Evolutionary conservation across 768 basidiomycete genomes (phyloP).

Genomic region (Leccinum olivaceopallidum): DNA sequence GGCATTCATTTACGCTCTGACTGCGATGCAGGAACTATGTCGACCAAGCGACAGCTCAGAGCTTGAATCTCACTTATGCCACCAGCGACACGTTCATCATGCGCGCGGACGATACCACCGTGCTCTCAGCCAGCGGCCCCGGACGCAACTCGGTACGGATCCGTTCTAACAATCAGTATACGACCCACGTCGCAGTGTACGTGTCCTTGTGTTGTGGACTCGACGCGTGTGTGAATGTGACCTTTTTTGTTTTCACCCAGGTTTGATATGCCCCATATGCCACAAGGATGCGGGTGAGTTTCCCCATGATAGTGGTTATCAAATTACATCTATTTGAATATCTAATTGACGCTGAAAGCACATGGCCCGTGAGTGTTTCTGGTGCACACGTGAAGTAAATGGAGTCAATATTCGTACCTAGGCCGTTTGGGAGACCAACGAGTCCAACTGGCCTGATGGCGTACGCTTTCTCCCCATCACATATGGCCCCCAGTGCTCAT

Average conservation of each 20-base stretch:
- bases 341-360: conserved; percentile 21
- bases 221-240: neutral
- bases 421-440: conserved; percentile 32
- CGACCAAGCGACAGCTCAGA: conserved; percentile 27
- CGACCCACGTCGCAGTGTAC: conserved; percentile 36
- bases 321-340: neutral
- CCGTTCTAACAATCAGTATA: conserved; percentile 30
- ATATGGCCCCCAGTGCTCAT: neutral
- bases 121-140: conserved; percentile 28
- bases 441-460: conserved; percentile 26
- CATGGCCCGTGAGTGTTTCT: conserved; percentile 36
- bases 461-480: conserved; percentile 13
- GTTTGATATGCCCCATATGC: conserved; percentile 39
- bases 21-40: conserved; percentile 35
- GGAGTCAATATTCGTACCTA: conserved; percentile 12
- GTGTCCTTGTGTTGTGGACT: conserved; percentile 3
- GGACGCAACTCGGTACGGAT: conserved; percentile 41
- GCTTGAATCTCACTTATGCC: conserved; percentile 30
- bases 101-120: conserved; percentile 38
- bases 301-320: neutral
- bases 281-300: conserved; percentile 35
- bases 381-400: conserved; percentile 7
- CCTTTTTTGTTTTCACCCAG: conserved; percentile 11
- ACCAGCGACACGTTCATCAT: conserved; percentile 32
- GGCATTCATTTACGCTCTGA: neutral